Percentiles rank a stretch among this genome's conserved stretches.
Conservation (phyloP, 768 basidiomycete species). For the Mycena galericulata region DNA sequence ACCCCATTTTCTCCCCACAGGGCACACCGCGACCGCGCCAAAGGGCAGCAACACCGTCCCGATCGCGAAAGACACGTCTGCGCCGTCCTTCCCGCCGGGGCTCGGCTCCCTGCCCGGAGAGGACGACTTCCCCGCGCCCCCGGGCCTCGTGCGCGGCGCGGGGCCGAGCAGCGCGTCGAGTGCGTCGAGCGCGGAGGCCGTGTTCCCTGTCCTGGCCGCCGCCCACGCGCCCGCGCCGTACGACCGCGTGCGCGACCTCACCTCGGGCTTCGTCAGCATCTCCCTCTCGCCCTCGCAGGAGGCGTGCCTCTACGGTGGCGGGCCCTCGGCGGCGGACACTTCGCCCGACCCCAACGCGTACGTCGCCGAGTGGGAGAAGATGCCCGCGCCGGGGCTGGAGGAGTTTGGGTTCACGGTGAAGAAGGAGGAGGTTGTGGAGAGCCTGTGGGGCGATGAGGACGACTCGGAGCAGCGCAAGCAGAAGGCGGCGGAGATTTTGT, state of each 20-base stretch:
- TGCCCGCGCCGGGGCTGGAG: slow-evolving; percentile 15
- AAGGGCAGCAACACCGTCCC: slow-evolving; percentile 29
- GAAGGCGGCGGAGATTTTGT: slow-evolving; percentile 35
- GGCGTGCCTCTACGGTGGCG: slow-evolving; percentile 34
- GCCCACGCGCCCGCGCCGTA: background rate
- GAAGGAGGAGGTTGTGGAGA: slow-evolving; percentile 20
- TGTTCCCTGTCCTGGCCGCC: slow-evolving; percentile 4
- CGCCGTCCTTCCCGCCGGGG: slow-evolving; percentile 7
- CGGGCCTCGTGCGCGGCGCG: slow-evolving; percentile 10
- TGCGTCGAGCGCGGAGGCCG: slow-evolving; percentile 6
- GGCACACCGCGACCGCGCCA: slow-evolving; percentile 34
- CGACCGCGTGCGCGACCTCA: slow-evolving; percentile 9
- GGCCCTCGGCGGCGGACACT: slow-evolving; percentile 4
- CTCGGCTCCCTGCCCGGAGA: slow-evolving; percentile 5
- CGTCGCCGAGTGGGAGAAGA: slow-evolving; percentile 41
- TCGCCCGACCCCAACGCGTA: slow-evolving; percentile 37
- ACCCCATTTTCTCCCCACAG: slow-evolving; percentile 12
- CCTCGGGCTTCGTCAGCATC: slow-evolving; percentile 35
- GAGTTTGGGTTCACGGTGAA: background rate
- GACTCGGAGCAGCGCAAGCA: slow-evolving; percentile 25
- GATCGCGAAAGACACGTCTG: background rate
- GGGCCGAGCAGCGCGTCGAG: slow-evolving; percentile 11
- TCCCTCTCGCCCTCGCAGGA: slow-evolving; percentile 43
- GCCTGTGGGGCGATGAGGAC: slow-evolving; percentile 43
- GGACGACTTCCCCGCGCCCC: background rate